Base-by-base conservation (phyloP, 1,284 basidiomycete species). In the Ustilago sp. region DNA sequence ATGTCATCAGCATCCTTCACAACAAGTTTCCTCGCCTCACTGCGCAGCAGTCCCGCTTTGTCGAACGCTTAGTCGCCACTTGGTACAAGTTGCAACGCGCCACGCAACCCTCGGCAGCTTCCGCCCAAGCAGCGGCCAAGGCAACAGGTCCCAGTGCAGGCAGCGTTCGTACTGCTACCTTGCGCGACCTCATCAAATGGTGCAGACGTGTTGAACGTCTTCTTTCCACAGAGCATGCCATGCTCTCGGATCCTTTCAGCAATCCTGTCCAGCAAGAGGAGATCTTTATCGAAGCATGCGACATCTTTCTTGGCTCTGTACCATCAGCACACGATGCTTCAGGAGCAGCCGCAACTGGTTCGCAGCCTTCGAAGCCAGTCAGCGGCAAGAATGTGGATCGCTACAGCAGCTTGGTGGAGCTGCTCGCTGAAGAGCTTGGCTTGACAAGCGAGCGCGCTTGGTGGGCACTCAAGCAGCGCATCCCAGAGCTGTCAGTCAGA, bases 111-210 rank as follows among this genome's bases (percentile, higher is more conserved):
- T 70, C 73, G 13, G 54, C 72, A 4, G 51, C 72, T 8, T 63
- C 72, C 13, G n/a, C 48, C 1, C 63, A 51, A 23, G 55, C 67
- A n/a, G 32, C 23, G 7, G 54, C 54, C 3, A 59, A 63, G 43
- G 58, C 43, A 8, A 23, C 50, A 6, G 43, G 45, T 41, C 48
- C 65, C 9, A 59, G 17, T 12, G 58, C 77, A 15, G 74, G 77
- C 5, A 73, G 74, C 34, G 64, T 71, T 2, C 70, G 77, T 13
- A 71, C 71, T 1, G 66, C 74, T 2, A 94, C 94, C 2, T 85
- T 98, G 59, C 90, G 94, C 23, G 95, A 98, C 84, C 88, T 98
- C 60, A 91, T 95, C 85, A 95, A 93, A 83, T 94, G 94, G 88
- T 95, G 94, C 84, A 88, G 88, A 0, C 90, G 96, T 43, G 88